Percentiles rank a stretch among this genome's conserved stretches.
Evolutionary conservation across 257 asterid species (phyloP).

Genomic region (Gentiana dahurica): DNA sequence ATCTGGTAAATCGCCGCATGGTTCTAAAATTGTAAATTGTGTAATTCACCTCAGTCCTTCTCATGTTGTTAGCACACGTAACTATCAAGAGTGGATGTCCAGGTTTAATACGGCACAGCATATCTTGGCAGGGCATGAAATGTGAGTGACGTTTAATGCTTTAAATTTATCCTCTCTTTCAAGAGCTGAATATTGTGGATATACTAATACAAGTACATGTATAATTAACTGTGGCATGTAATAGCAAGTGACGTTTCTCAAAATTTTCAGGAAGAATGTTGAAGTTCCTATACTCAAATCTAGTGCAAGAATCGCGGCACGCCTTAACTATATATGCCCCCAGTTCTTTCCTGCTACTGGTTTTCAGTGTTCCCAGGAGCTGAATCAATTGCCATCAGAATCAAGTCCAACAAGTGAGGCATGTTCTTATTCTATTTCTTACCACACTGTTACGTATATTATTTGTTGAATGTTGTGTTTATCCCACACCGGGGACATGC

Average conservation of each 20-base stretch:
- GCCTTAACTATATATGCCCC: constrained; percentile 80
- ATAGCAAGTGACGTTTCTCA: constrained; percentile 14
- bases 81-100: constrained; percentile 75
- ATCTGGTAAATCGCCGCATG: constrained; percentile 24
- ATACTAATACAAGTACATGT: no score
- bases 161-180: background rate
- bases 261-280: constrained; percentile 58
- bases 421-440: constrained; percentile 4
- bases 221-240: background rate
- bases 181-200: background rate
- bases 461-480: no score
- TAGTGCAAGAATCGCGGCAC: constrained; percentile 77
- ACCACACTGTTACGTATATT: no score
- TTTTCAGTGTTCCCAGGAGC: constrained; percentile 51
- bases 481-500: no score
- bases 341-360: constrained; percentile 94
- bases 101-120: constrained; percentile 81
- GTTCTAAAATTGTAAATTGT: constrained; percentile 66
- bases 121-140: constrained; percentile 95
- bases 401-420: constrained; percentile 29
- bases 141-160: constrained; percentile 29
- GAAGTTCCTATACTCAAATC: constrained; percentile 80
- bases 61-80: constrained; percentile 33
- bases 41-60: constrained; percentile 76
- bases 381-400: constrained; percentile 19